Conservation (phyloP, 257 asterid genomes). For the Ocimum tenuiflorum region DNA sequence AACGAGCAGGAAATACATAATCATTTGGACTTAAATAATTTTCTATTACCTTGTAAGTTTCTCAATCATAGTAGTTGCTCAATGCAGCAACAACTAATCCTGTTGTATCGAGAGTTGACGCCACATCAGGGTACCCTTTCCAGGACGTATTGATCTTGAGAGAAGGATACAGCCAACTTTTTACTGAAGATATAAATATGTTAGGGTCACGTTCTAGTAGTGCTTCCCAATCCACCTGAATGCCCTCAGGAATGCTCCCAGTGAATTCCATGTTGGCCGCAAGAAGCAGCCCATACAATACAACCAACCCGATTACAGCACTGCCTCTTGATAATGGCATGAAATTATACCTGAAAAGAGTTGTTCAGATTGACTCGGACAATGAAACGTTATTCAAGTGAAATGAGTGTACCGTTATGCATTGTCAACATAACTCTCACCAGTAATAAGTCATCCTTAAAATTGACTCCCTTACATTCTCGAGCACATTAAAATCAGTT, state of each 20-base stretch:
- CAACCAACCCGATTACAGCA: slow-evolving; percentile 71
- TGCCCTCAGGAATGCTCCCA: slow-evolving; percentile 80
- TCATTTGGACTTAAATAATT: too few relatives aligned
- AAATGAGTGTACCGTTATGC: neutral
- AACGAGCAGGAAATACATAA: too few relatives aligned
- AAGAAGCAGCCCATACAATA: slow-evolving; percentile 75
- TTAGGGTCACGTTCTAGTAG: slow-evolving; percentile 62
- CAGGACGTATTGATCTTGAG: slow-evolving; percentile 78
- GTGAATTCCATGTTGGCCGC: slow-evolving; percentile 97
- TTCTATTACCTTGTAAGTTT: slow-evolving; percentile 18
- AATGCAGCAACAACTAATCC: slow-evolving; percentile 85
- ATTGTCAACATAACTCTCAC: slow-evolving; percentile 30
- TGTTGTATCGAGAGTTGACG: slow-evolving; percentile 79
- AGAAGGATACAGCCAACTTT: slow-evolving; percentile 79
- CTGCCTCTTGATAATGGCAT: slow-evolving; percentile 82
- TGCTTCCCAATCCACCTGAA: slow-evolving; percentile 98
- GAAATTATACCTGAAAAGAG: slow-evolving; percentile 69
- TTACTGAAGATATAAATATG: slow-evolving; percentile 45
- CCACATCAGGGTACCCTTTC: slow-evolving; percentile 89
- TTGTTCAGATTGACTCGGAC: too few relatives aligned
- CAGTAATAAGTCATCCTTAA: slow-evolving; percentile 85
- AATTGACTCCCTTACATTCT: slow-evolving; percentile 75
- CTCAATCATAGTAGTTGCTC: slow-evolving; percentile 69
- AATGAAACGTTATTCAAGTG: neutral
- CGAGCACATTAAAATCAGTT: slow-evolving; percentile 73